Evolutionary conservation across 1,139 yeast genomes (phyloP), one percentile per base, ranked within the genome.

Genomic region (Candida sp.): DNA sequence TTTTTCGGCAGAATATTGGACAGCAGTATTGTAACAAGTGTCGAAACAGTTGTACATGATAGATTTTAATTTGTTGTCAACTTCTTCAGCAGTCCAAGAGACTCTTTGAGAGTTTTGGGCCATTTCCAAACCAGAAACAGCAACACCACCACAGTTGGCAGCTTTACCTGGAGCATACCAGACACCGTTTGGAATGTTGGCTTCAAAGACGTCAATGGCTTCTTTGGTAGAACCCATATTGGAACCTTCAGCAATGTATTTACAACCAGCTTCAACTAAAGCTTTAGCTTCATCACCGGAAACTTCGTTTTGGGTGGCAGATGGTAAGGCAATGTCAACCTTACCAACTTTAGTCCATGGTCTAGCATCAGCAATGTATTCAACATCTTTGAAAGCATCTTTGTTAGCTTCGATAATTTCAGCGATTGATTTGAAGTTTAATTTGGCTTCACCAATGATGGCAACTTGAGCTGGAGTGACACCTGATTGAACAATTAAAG

Each of bases 81-180:
- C 97, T 75, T 87, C 89, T 75, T 88, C 96, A 49, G 81, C 58
- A 50, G 95, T 79, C 97, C 97, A 90, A 55, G 74, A 71, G 54
- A 84, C 82, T 78, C 98, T 87, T 69, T 86, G 95, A 48, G 97
- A 89, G 87, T 93, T 93, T 79, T 93, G 99, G 51, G 98, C 97
- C 98, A 93, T 93, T 79, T 93, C 99, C 57, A 93, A 82, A 67
- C 98, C 98, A 50, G 97, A 89, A 48, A 91, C 97, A 48, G 97
- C 96, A 60, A 93, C 99, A 83, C 98, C 99, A 77, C 98, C 98
- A 77, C 95, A 87, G 83, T 93, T 93, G 64, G 98, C 95, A 60
- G 97, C 97, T 82, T 93, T 93, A 73, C 98, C 98, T 67, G 97
- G 97, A 60, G 96, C 98, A 74, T 91, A 91, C 98, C 98, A 93